Conservation (phyloP, 1,139 yeast species). For the Magnusiomyces fungicola region DNA sequence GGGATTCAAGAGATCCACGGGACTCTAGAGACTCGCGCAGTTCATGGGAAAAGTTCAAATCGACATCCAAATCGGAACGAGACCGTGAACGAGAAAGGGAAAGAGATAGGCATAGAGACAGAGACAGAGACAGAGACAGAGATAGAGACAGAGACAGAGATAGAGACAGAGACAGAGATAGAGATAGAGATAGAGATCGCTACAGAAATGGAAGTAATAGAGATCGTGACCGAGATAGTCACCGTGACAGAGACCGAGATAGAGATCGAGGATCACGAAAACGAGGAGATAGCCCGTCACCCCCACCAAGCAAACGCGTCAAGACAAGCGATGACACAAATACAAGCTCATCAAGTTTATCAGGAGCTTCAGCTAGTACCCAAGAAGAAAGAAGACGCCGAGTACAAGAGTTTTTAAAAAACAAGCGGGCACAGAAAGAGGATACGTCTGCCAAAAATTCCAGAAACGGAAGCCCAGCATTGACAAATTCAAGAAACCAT, state of each 20-base stretch:
- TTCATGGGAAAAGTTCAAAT: conserved; percentile 1
- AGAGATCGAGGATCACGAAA: conserved; percentile 1
- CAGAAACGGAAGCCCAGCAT: too few relatives aligned
- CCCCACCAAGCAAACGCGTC: too few relatives aligned
- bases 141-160: not conserved
- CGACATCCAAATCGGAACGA: not conserved
- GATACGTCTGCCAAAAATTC: too few relatives aligned
- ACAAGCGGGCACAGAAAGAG: not conserved
- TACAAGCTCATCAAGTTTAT: too few relatives aligned
- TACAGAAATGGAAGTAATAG: not conserved
- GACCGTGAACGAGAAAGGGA: not conserved
- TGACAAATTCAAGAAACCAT: not conserved
- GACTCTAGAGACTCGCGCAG: not conserved
- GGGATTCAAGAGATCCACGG: too few relatives aligned
- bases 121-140: not conserved
- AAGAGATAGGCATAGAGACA: too few relatives aligned
- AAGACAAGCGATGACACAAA: too few relatives aligned
- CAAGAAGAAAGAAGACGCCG: not conserved
- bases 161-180: not conserved
- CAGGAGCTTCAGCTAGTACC: too few relatives aligned
- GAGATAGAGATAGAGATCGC: not conserved
- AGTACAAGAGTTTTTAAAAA: not conserved
- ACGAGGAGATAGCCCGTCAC: conserved; percentile 1
- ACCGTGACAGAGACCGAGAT: not conserved
- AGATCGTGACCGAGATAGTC: not conserved